Conservation (phyloP, 192 early-diverging fungal genomes). For the Backusella tuberculispora region DNA sequence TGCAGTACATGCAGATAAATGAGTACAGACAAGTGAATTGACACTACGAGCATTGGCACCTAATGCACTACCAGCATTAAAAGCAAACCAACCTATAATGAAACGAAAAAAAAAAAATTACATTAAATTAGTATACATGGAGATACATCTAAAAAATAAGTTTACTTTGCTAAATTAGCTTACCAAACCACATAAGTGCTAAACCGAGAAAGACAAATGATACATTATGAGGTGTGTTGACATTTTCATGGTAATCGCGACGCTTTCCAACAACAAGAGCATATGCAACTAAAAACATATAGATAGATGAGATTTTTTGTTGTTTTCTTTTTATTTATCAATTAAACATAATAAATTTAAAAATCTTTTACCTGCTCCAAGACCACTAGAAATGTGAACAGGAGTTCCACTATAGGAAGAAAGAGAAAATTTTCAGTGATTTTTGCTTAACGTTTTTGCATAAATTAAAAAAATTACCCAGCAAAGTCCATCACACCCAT, state of each 20-base stretch:
- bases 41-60: slow-evolving; percentile 73
- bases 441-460: background rate
- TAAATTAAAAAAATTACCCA: slow-evolving; percentile 42
- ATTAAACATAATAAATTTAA: background rate
- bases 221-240: slow-evolving; percentile 81
- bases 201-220: slow-evolving; percentile 84
- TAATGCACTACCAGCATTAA: slow-evolving; percentile 82
- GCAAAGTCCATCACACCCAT: slow-evolving; percentile 88
- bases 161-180: slow-evolving; percentile 34
- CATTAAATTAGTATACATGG: background rate
- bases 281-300: slow-evolving; percentile 61
- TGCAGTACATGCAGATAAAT: slow-evolving; percentile 71
- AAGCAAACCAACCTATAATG: slow-evolving; percentile 81
- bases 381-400: slow-evolving; percentile 83
- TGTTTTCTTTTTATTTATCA: background rate
- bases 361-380: slow-evolving; percentile 50
- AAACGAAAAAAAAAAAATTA: background rate
- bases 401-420: slow-evolving; percentile 62
- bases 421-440: background rate
- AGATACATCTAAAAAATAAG: slow-evolving; percentile 33
- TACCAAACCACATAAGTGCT: slow-evolving; percentile 88
- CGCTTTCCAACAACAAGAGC: slow-evolving; percentile 84
- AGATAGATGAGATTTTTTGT: background rate
- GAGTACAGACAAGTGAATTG: slow-evolving; percentile 77
- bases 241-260: slow-evolving; percentile 67